These are phyloP conservation scores for Magnusiomyces sp. DNA, from an alignment of 1,139 yeast species.

Conservation along the genomic window DNA sequence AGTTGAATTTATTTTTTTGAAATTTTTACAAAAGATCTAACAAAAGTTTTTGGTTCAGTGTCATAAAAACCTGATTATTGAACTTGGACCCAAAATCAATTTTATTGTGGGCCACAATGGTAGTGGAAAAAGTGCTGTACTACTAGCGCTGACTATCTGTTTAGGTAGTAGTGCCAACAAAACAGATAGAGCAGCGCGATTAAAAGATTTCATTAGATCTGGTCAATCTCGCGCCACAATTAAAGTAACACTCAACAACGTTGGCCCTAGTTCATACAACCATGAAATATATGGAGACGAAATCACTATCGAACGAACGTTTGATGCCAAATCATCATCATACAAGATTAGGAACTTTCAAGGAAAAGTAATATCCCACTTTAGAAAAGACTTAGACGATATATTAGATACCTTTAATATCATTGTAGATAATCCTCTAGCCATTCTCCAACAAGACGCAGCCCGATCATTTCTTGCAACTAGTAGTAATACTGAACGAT, in stretches of 20 bases:
- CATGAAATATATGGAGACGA: conserved; percentile 57
- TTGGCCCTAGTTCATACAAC: conserved; percentile 53
- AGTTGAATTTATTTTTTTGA: neutral
- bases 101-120: conserved; percentile 94
- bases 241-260: conserved; percentile 48
- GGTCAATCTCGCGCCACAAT: conserved; percentile 63
- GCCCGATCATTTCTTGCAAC: conserved; percentile 84
- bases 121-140: conserved; percentile 65
- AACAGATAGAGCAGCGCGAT: conserved; percentile 72
- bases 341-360: conserved; percentile 48
- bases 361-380: conserved; percentile 49
- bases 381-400: conserved; percentile 56
- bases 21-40: neutral
- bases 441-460: conserved; percentile 86
- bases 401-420: conserved; percentile 66
- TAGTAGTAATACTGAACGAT: conserved; percentile 36
- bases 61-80: conserved; percentile 68
- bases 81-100: conserved; percentile 76
- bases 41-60: conserved; percentile 36
- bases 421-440: conserved; percentile 84
- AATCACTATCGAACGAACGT: conserved; percentile 57
- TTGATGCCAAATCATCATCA: conserved; percentile 35
- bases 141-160: conserved; percentile 86
- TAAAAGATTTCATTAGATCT: conserved; percentile 66
- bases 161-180: conserved; percentile 92